A percentile compares a stretch with the other conserved stretches of the same genome.
Evolutionary conservation across 345 rosid genomes (phyloP).

Genomic region (Jatropha curcas): DNA sequence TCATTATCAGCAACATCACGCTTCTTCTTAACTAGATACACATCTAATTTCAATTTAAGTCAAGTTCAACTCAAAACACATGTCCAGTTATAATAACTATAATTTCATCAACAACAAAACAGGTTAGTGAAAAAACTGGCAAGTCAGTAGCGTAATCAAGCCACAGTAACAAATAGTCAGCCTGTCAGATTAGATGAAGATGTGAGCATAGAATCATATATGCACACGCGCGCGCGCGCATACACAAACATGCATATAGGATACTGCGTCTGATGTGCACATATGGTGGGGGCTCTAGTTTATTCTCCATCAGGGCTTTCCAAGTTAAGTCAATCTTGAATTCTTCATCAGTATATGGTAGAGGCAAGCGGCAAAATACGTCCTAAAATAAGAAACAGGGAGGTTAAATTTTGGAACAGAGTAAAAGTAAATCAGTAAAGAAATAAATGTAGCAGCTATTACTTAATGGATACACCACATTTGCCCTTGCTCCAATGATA

Average conservation of each 20-base stretch:
- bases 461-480: not conserved
- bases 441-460: not conserved
- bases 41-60: slow-evolving; percentile 65
- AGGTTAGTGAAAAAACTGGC: not conserved
- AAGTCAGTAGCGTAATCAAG: slow-evolving; percentile 2
- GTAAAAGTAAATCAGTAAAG: too few relatives aligned
- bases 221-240: too few relatives aligned
- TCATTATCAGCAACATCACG: slow-evolving; percentile 66
- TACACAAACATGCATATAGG: slow-evolving; percentile 48
- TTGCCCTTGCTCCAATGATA: not conserved
- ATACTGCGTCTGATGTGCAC: slow-evolving; percentile 94
- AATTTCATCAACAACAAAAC: not conserved
- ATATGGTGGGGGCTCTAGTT: slow-evolving; percentile 77
- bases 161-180: not conserved
- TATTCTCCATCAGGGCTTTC: slow-evolving; percentile 53
- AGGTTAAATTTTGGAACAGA: slow-evolving; percentile 19
- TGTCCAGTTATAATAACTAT: not conserved
- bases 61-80: not conserved
- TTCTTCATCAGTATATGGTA: slow-evolving; percentile 81
- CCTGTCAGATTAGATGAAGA: slow-evolving; percentile 4
- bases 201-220: slow-evolving; percentile 4
- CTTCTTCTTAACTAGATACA: slow-evolving; percentile 81
- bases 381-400: slow-evolving; percentile 45
- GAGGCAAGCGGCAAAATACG: slow-evolving; percentile 70
- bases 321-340: slow-evolving; percentile 72